Conservation (phyloP, 2,329 filamentous ascomycete species). For the Diplodia sapinea region DNA sequence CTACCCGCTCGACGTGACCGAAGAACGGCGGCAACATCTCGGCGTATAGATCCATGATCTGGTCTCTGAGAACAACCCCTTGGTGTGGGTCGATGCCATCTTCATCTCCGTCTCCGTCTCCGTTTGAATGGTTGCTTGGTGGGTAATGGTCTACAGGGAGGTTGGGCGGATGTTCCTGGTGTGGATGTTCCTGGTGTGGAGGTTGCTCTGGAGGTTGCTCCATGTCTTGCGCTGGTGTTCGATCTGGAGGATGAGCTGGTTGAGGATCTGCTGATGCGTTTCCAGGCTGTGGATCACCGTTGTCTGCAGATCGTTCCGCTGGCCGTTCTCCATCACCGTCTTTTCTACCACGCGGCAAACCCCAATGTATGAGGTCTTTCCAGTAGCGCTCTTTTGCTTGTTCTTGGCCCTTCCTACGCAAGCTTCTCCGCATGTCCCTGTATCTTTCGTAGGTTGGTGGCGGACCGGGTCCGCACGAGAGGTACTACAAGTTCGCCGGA, state of each 20-base stretch:
- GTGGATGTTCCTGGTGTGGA: neutral
- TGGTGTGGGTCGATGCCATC: neutral
- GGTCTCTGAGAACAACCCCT: neutral
- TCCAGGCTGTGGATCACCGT: too few species aligned
- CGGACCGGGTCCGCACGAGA: neutral
- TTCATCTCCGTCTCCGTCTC: too few species aligned
- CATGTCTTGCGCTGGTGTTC: too few species aligned
- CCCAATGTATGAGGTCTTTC: slow-evolving; percentile 13
- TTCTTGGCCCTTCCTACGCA: slow-evolving; percentile 2
- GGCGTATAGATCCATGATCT: neutral
- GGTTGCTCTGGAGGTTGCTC: neutral
- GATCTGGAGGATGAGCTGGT: neutral
- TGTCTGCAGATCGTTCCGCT: too few species aligned
- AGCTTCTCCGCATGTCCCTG: neutral
- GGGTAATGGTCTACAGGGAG: neutral
- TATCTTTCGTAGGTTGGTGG: slow-evolving; percentile 6
- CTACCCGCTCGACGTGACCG: neutral
- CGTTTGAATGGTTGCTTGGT: neutral
- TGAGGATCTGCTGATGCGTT: neutral
- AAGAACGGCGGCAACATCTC: neutral
- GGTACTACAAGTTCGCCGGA: neutral
- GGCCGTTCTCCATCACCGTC: neutral
- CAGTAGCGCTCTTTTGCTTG: neutral
- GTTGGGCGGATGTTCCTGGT: neutral
- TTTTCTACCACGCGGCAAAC: neutral